Evolutionary conservation across 164 flowering plant species (phyloP).

Genomic region (Paratinospora sagittata): DNA sequence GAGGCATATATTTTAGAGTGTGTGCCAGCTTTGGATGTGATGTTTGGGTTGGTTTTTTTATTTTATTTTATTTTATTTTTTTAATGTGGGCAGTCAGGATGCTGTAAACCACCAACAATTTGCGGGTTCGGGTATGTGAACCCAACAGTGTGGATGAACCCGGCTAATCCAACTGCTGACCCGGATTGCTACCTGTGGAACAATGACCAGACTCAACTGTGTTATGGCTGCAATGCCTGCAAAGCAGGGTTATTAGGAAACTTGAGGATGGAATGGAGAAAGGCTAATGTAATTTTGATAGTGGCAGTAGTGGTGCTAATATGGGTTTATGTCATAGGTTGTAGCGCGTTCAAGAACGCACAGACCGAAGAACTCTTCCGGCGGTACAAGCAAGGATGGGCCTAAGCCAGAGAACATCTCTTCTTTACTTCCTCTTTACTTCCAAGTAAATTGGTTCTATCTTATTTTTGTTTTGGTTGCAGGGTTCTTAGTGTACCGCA

Average conservation of each 20-base stretch:
- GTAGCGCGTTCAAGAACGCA: slow-evolving; percentile 85
- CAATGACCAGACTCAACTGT: slow-evolving; percentile 67
- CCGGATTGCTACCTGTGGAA: slow-evolving; percentile 76
- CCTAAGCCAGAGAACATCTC: slow-evolving; percentile 8
- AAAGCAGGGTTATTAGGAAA: slow-evolving; percentile 82
- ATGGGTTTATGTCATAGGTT: slow-evolving; percentile 74
- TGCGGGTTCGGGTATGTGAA: slow-evolving; percentile 74
- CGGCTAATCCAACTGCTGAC: slow-evolving; percentile 50
- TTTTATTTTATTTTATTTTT: too few species aligned
- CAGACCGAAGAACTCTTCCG: slow-evolving; percentile 74
- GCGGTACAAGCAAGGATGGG: slow-evolving; percentile 68
- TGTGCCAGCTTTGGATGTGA: neutral
- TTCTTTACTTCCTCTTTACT: neutral
- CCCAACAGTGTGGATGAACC: slow-evolving; percentile 78
- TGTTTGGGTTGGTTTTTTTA: neutral
- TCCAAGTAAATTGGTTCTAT: neutral
- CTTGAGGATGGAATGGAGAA: slow-evolving; percentile 85
- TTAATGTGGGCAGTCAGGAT: slow-evolving; percentile 66
- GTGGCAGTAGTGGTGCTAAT: slow-evolving; percentile 63
- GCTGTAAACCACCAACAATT: slow-evolving; percentile 87
- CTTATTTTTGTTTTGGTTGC: neutral
- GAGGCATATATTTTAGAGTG: neutral
- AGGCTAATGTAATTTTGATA: slow-evolving; percentile 60
- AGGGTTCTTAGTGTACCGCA: neutral
- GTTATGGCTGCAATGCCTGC: slow-evolving; percentile 81